Evolutionary conservation across 176 grass and related monocot genomes (phyloP).

Genomic region (Chrysopogon serrulatus): DNA sequence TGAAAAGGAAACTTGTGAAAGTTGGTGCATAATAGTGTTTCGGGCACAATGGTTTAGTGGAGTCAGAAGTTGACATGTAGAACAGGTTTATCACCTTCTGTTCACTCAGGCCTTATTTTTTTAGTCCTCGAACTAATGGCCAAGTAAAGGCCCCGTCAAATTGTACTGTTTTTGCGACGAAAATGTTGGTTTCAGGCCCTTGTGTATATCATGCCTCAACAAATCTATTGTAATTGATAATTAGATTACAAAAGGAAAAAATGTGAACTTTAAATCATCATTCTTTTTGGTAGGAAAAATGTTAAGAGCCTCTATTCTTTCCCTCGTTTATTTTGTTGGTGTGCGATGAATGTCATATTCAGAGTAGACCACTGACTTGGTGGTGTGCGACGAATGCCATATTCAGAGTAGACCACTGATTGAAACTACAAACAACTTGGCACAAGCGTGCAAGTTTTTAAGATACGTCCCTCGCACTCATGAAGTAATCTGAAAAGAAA

Average conservation of each 20-base stretch:
- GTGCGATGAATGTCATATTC: too few relatives aligned
- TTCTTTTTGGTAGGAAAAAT: slow-evolving; percentile 12
- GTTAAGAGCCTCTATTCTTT: background rate
- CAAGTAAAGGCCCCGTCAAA: background rate
- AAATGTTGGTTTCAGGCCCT: background rate
- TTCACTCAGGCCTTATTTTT: background rate
- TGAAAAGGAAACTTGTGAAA: background rate
- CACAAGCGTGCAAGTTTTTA: background rate
- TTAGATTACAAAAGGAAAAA: slow-evolving; percentile 25
- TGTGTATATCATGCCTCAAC: slow-evolving; percentile 32
- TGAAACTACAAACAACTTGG: background rate
- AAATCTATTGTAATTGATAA: slow-evolving; percentile 12
- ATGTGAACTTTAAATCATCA: slow-evolving; percentile 27
- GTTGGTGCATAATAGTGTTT: background rate
- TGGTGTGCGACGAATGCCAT: slow-evolving; percentile 6
- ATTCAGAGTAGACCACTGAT: background rate
- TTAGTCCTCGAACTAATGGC: slow-evolving; percentile 9
- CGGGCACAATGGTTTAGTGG: background rate
- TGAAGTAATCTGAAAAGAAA: background rate
- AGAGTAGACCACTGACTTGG: background rate
- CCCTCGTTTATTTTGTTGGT: background rate
- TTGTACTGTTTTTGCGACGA: slow-evolving; percentile 16
- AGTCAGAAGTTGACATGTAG: slow-evolving; percentile 1
- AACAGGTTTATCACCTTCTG: background rate
- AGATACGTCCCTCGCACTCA: too few relatives aligned